Evolutionary conservation across 176 grass and related monocot genomes (phyloP), one percentile per base, ranked within the genome.

Genomic region (Oryza brachyantha): DNA sequence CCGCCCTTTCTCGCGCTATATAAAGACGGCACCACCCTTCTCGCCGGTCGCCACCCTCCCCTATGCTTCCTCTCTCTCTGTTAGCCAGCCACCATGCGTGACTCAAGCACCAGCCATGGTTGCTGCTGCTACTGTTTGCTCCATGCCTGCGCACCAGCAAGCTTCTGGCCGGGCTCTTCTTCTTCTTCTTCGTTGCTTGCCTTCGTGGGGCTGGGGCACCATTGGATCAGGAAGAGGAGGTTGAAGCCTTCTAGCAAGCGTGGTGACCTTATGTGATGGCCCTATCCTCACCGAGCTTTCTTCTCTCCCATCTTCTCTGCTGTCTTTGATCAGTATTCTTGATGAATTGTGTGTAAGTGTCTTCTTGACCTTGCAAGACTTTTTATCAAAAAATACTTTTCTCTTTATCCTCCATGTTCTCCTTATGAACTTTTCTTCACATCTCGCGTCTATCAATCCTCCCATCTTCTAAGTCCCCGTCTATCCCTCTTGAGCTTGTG

Each of bases 321-420:
- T n/a, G n/a, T n/a, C n/a, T n/a, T n/a, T n/a, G n/a, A n/a, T n/a
- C n/a, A n/a, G n/a, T n/a, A n/a, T 26, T 27, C 12, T 0, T 1
- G 5, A 13, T 57, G 32, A 38, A 37, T 1, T 0, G 10, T 54
- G 10, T 21, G 10, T 1, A 13, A 0, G 10, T 0, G 21, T 74
- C 68, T 86, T 86, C 84, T 86, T 86, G 84, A 86, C 84, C 84
- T 86, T 86, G 84, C 84, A 86, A 75, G 84, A 86, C 84, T 86
- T 86, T 86, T 24, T 1, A 2, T 24, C 2, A 0, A 1, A 9
- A 22, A 5, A 50, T 7, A 0, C 3, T 29, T 6, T 7, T 13
- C 60, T 66, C 3, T 3, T 0, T 0, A 0, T 0, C 0, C 0
- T 1, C 0, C 0, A 0, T 0, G 0, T 2, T 0, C 0, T 1